Conservation (phyloP, 495 filamentous ascomycete species). For the Terfezia claveryi region DNA sequence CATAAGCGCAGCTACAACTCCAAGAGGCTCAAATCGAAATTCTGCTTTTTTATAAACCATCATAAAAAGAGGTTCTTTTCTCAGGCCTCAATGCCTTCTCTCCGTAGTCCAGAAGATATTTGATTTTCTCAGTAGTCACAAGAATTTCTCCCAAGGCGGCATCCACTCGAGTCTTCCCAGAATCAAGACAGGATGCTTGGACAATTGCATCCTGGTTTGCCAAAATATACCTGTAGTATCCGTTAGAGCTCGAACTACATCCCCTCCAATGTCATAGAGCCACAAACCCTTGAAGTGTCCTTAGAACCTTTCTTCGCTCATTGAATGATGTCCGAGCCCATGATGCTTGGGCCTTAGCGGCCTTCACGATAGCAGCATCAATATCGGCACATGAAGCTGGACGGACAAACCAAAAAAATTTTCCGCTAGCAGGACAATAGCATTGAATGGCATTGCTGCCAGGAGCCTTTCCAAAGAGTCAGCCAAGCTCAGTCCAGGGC, state of each 20-base stretch:
- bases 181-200: constrained; percentile 70
- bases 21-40: constrained; percentile 77
- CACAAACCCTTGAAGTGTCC: constrained; percentile 46
- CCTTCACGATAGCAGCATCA: constrained; percentile 53
- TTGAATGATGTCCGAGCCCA: constrained; percentile 66
- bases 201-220: constrained; percentile 81
- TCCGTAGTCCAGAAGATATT: constrained; percentile 84
- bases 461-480: neutral
- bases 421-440: constrained; percentile 77
- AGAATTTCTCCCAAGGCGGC: constrained; percentile 84
- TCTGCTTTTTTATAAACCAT: constrained; percentile 92
- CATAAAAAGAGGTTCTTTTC: constrained; percentile 51
- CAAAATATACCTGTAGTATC: constrained; percentile 38
- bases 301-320: constrained; percentile 57
- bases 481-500: neutral
- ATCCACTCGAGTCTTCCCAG: constrained; percentile 92
- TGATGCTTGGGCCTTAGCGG: constrained; percentile 49
- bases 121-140: constrained; percentile 77
- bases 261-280: neutral
- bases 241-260: neutral
- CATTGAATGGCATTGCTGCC: constrained; percentile 36
- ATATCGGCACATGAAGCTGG: constrained; percentile 59
- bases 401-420: constrained; percentile 54
- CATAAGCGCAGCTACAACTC: constrained; percentile 75
- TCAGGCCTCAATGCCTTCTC: constrained; percentile 57